Percentiles rank a stretch among this genome's conserved stretches.
phyloP scores from a whole-genome alignment of 78 protist species.

The Isochrysis galbana region DNA sequence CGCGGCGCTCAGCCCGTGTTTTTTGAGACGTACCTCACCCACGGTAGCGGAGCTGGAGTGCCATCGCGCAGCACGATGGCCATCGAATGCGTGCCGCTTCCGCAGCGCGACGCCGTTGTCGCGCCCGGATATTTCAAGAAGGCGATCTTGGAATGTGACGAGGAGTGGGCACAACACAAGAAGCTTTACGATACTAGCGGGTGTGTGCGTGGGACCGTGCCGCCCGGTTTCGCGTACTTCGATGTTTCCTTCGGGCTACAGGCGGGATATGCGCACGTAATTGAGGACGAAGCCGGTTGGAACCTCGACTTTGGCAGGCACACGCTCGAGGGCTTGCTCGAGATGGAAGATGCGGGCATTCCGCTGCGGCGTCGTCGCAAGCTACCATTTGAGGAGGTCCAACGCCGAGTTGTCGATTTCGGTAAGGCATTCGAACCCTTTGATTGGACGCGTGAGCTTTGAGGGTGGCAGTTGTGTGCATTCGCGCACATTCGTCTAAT shows the following conservation, averaged over 20 bases:
- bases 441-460: slow-evolving; percentile 4
- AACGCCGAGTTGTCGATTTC: not conserved
- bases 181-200: slow-evolving; percentile 58
- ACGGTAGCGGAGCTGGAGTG: not conserved
- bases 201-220: slow-evolving; percentile 45
- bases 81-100: slow-evolving; percentile 64
- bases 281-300: slow-evolving; percentile 64
- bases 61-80: slow-evolving; percentile 30
- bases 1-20: slow-evolving; percentile 24
- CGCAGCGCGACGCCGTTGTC: not conserved
- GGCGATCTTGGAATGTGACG: slow-evolving; percentile 52
- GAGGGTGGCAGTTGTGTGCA: too few relatives aligned
- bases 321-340: not conserved
- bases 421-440: not conserved
- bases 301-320: not conserved
- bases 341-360: not conserved
- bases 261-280: slow-evolving; percentile 68
- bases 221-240: slow-evolving; percentile 72
- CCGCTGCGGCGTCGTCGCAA: not conserved
- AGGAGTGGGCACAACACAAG: slow-evolving; percentile 68
- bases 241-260: slow-evolving; percentile 67
- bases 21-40: slow-evolving; percentile 60
- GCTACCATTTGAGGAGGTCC: not conserved
- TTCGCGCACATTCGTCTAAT: too few relatives aligned
- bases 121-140: slow-evolving; percentile 71